Conservation (phyloP, 441 rosid genomes). For the Corymbia citriodora region DNA sequence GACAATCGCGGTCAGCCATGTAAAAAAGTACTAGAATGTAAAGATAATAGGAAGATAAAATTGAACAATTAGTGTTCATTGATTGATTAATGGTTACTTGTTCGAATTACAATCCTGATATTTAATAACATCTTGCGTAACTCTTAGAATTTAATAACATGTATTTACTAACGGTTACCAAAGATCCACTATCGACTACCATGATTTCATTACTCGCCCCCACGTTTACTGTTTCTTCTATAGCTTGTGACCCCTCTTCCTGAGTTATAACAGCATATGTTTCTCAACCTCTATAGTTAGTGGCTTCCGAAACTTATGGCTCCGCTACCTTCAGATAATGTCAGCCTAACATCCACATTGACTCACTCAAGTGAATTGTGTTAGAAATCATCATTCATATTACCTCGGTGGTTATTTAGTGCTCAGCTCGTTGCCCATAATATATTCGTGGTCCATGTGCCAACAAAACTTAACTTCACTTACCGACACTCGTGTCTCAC, state of each 20-base stretch:
- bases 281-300: neutral
- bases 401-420: neutral
- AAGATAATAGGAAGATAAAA: neutral
- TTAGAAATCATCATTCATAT: no score
- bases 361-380: neutral
- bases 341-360: neutral
- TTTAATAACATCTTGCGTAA: neutral
- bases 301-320: neutral
- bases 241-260: neutral
- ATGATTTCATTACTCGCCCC: neutral
- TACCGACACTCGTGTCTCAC: neutral
- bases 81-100: neutral
- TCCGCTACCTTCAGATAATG: neutral
- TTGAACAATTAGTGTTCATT: neutral
- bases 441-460: no score
- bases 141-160: neutral
- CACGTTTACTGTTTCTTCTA: neutral
- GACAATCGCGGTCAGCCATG: rapidly evolving
- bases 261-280: neutral
- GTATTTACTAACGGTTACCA: neutral
- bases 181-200: neutral
- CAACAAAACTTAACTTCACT: neutral
- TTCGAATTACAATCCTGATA: neutral
- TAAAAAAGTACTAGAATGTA: neutral
- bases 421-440: no score